Evolutionary conservation across 306 rosid genomes (phyloP), one percentile per base, ranked within the genome.

Genomic region (Dryas alaskensis): DNA sequence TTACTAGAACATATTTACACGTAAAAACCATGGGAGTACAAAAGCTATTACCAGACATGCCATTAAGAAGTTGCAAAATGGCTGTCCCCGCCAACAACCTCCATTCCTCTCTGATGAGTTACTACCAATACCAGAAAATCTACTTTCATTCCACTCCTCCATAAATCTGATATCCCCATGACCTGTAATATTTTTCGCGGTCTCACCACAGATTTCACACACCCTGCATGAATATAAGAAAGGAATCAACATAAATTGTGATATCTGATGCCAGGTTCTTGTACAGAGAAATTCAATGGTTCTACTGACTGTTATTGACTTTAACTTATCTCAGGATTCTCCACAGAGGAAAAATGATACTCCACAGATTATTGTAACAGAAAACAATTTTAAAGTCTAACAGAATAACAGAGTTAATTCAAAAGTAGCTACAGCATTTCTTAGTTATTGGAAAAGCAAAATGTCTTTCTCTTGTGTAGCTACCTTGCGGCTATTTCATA

Each of bases 31-130:
- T 45, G 99, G 97, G 22, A 94, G 95, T 42, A 94, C 96, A 76
- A 94, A 94, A 61, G 99, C 95, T 73, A 94, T 86, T 72, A 94
- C 96, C 81, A 92, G 81, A 81, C 99, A 94, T 7, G 96, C 96
- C 97, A 94, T 91, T 82, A 94, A 86, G 89, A 94, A 94, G 86
- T 94, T 94, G 82, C 99, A 94, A 77, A 94, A 92, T 40, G 97
- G 92, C 71, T 94, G 99, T 82, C 93, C 92, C 51, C 93, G 87
- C 93, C 90, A 89, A 77, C 96, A 89, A 72, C 89, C 84, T 48
- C 82, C 82, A 13, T 75, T 67, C 49, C 80, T 73, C 12, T 58
- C 86, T 39, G 92, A 70, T 40, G 92, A 8, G 80, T 69, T 81
- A 25, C 25, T 52, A 4, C 68, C 73, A 2, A 76, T 73, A 66